These are phyloP conservation scores for Liriodendron chinense DNA, from an alignment of 164 flowering plant genomes.

Conservation along the genomic window DNA sequence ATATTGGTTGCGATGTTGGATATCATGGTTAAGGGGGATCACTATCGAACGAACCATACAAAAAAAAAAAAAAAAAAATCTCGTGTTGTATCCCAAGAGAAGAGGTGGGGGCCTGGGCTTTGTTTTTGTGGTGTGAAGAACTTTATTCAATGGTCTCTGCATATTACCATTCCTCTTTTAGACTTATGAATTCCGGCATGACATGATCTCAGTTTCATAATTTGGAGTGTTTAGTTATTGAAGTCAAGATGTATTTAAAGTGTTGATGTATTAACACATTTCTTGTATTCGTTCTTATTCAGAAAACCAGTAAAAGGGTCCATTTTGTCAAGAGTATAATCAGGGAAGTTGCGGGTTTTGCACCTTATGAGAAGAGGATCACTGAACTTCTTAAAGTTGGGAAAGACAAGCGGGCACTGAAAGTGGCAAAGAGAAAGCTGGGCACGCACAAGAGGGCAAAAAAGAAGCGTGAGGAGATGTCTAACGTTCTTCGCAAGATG, in stretches of 20 bases:
- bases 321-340: constrained; percentile 43
- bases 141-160: too few species aligned
- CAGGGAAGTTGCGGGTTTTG: constrained; percentile 62
- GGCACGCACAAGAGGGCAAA: constrained; percentile 63
- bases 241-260: not conserved
- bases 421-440: constrained; percentile 47
- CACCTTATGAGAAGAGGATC: constrained; percentile 62
- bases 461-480: constrained; percentile 63
- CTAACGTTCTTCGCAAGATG: constrained; percentile 56
- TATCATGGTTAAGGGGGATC: too few species aligned
- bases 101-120: too few species aligned
- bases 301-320: constrained; percentile 59
- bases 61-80: too few species aligned
- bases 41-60: too few species aligned
- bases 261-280: not conserved
- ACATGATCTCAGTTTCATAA: too few species aligned
- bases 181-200: too few species aligned
- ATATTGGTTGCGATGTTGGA: too few species aligned
- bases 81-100: too few species aligned
- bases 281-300: not conserved
- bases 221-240: not conserved
- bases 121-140: too few species aligned
- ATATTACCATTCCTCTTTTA: too few species aligned
- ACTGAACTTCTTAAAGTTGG: constrained; percentile 64
- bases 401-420: constrained; percentile 56